Base-by-base conservation (phyloP, 352 stramenopile genomes). In the Phytophthora megakarya region DNA sequence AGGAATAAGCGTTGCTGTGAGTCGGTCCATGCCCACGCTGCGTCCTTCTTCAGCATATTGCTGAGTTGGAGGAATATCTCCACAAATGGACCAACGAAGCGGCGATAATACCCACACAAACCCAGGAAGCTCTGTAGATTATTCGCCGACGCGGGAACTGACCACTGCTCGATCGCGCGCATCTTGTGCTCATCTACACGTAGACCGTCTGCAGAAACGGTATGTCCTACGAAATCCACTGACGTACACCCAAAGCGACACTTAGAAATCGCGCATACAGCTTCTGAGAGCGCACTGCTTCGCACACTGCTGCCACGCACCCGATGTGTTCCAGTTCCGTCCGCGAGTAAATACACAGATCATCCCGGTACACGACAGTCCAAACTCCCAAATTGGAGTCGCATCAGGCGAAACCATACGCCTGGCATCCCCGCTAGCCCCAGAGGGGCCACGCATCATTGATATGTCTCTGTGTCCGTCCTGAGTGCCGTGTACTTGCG, bases 371-470 rank as follows among this genome's bases (percentile, higher is more conserved):
- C 0, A 76, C 61, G 2, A 78, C 64, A 78, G 1, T n/a, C 10
- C 21, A 63, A 67, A 21, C 50, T 47, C 0, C 26, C 62, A 43
- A 81, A 81, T 0, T 76, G 35, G 0, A 55, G 0, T 5, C 62
- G 62, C 76, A 78, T 84, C 0, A 80, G 48, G 0, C 67, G 50
- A 0, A 70, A 78, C 72, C 69, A 84, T 3, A 70, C 57, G n/a
- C 76, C 70, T 0, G 72, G 70, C 64, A 81, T 81, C 12, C 72
- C 70, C 8, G 21, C 33, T 0, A 84, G 4, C 16, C 70, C 67
- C 65, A 84, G 81, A 0, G 66, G 72, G 10, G 57, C 73, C 3
- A 80, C 66, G 30, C 58, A 70, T 65, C 72, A 84, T 13, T 84
- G 65, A 39, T 78, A 76, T 2, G 54, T 79, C 37, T 84, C 69